Evolutionary conservation across 1,284 basidiomycete species (phyloP), one percentile per base, ranked within the genome.

Genomic region (Ceratorhiza oryzae-sativae): DNA sequence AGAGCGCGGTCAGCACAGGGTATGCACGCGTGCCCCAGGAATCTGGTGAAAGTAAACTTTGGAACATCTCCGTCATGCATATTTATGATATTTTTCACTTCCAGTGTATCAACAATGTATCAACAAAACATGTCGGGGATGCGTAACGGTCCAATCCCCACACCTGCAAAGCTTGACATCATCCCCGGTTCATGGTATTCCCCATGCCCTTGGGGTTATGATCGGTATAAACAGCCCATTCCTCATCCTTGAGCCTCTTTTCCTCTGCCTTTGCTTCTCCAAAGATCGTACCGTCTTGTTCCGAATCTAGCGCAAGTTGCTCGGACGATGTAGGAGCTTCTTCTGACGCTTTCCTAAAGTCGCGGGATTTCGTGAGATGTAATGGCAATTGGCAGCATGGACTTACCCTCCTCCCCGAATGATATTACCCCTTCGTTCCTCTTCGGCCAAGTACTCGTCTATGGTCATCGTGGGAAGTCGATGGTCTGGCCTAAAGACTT

Each of bases 101-200:
- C 23, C 25, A 32, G 27, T 15, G 13, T 9, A n/a, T 23, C 15
- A n/a, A 55, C n/a, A n/a, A n/a, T n/a, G n/a, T n/a, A n/a, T n/a
- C n/a, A n/a, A n/a, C n/a, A n/a, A n/a, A n/a, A n/a, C n/a, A n/a
- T n/a, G n/a, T n/a, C n/a, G n/a, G n/a, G n/a, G n/a, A n/a, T n/a
- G n/a, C n/a, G n/a, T n/a, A n/a, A n/a, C n/a, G n/a, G n/a, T n/a
- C n/a, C n/a, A n/a, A n/a, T n/a, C n/a, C n/a, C n/a, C n/a, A n/a
- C n/a, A 27, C 49, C 25, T 8, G 27, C 25, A 10, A 8, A 27
- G 49, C 10, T 25, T 51, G 30, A 32, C 18, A 15, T 82, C 78
- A 96, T 71, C 95, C 95, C 71, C 94, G 86, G 80, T 97, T 98
- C 93, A 97, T 95, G 1, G 91, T 96, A 79, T 98, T 98, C 2